These are phyloP conservation scores for Aspergillus affinis DNA, from an alignment of 495 filamentous ascomycete species.

Conservation along the genomic window DNA sequence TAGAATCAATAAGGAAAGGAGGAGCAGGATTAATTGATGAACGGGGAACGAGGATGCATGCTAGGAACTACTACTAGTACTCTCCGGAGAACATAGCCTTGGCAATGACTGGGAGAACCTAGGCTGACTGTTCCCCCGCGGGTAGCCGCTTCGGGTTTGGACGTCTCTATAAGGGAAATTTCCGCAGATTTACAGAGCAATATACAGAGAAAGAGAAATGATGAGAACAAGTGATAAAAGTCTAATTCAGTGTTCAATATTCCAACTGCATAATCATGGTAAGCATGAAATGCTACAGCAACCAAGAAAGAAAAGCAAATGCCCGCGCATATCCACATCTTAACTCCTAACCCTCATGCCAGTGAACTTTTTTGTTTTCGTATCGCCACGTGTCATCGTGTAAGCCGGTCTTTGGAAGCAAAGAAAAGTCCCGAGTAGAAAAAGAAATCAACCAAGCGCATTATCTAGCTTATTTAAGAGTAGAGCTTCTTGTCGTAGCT, in stretches of 20 bases:
- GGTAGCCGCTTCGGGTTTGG: not conserved
- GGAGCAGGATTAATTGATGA: not conserved
- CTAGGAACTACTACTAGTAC: not conserved
- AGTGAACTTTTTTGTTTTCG: constrained; percentile 4
- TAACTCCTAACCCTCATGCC: constrained; percentile 8
- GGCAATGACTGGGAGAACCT: not conserved
- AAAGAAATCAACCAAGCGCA: constrained; percentile 9
- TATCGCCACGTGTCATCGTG: constrained; percentile 32
- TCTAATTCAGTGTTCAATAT: not conserved
- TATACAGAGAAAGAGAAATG: no score
- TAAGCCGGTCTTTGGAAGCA: constrained; percentile 27
- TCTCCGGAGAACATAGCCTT: not conserved
- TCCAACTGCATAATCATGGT: not conserved
- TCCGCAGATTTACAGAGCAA: not conserved
- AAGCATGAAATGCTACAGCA: not conserved
- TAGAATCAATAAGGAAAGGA: not conserved
- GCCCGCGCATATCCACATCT: not conserved
- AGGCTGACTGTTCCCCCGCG: not conserved
- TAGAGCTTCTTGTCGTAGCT: constrained; percentile 99
- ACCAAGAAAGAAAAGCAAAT: not conserved
- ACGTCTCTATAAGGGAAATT: not conserved
- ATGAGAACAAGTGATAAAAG: no score
- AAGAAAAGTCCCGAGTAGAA: constrained; percentile 17
- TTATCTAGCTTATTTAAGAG: constrained; percentile 55
- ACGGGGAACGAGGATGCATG: not conserved